Base-by-base conservation (phyloP, 441 rosid species). In the Euphorbia celastroides region DNA sequence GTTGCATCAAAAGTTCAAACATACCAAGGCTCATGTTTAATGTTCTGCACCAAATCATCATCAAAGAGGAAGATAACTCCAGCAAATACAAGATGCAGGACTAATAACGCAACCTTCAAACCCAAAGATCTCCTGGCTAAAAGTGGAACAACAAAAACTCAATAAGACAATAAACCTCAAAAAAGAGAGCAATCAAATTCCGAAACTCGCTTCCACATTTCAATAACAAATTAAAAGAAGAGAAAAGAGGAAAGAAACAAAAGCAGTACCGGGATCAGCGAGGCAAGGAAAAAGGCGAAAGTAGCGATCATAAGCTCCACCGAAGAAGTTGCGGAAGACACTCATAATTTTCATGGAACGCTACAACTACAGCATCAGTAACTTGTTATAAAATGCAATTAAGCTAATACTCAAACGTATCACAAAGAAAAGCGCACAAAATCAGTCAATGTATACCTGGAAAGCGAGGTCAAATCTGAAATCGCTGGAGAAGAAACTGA, bases 91-190 rank as follows among this genome's bases (percentile, higher is more conserved):
- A 94, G 71, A 82, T 94, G 99, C 69, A 92, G 75, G 25, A 62
- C 71, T 77, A 94, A 85, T 59, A 92, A 69, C 36, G 93, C 88
- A 58, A 75, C 81, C 79, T 88, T 89, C 71, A 94, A 74, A 27
- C 81, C 82, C 77, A 94, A 71, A 10, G 98, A 83, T 72, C 99
- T 87, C 85, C 84, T 78, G 62, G 76, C 98, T 93, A 70, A n/a
- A 64, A 4, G 3, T 22, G 26, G 41, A 59, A 32, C 54, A 60
- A 20, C 44, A 31, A 28, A 36, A 38, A 42, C 11, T 25, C 16
- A 13, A 38, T 44, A 44, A 44, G 50, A 44, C n/a, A n/a, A n/a
- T n/a, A 44, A 44, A 44, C 50, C n/a, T n/a, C 5, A 44, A 44
- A 44, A 38, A 44, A 44, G 2, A 1, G n/a, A 14, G n/a, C n/a